A percentile compares a stretch with the other conserved stretches of the same genome.
phyloP scores from a whole-genome alignment of 306 rosid genomes.

The Pterocarpus macrocarpus region DNA sequence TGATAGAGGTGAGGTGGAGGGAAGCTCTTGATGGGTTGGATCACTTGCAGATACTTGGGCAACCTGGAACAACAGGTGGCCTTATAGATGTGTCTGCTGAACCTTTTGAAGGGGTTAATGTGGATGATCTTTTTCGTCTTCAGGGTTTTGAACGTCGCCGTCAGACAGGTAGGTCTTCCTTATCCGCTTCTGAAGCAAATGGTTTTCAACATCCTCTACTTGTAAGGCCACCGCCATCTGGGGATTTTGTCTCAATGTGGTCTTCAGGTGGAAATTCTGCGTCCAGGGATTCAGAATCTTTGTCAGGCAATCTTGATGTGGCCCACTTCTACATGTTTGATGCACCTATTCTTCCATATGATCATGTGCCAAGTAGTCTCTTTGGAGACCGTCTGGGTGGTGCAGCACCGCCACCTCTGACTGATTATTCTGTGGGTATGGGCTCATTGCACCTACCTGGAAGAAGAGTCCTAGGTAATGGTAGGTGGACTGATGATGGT shows the following conservation, averaged over 20 bases:
- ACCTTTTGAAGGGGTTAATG: constrained; percentile 98
- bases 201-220: constrained; percentile 99
- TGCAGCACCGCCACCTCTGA: constrained; percentile 93
- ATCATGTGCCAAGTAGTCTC: constrained; percentile 72
- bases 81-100: constrained; percentile 92
- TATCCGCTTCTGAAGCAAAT: constrained; percentile 81
- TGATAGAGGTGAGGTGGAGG: constrained; percentile 98
- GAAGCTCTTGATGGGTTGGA: constrained; percentile 98
- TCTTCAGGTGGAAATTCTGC: constrained; percentile 74
- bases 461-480: constrained; percentile 83
- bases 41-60: constrained; percentile 94
- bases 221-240: constrained; percentile 79
- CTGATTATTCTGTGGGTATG: constrained; percentile 97
- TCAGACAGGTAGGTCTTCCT: constrained; percentile 87
- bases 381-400: constrained; percentile 87
- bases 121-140: constrained; percentile 94
- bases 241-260: constrained; percentile 86
- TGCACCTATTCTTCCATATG: constrained; percentile 89
- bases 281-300: constrained; percentile 75
- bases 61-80: constrained; percentile 81
- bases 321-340: constrained; percentile 97
- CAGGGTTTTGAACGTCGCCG: constrained; percentile 96
- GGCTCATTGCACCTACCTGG: constrained; percentile 86
- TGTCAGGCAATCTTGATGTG: constrained; percentile 84
- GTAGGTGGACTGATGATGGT: constrained; percentile 99